Evolutionary conservation across 495 filamentous ascomycete species (phyloP), one percentile per base, ranked within the genome.

Genomic region (Penicillium bovifimosum): DNA sequence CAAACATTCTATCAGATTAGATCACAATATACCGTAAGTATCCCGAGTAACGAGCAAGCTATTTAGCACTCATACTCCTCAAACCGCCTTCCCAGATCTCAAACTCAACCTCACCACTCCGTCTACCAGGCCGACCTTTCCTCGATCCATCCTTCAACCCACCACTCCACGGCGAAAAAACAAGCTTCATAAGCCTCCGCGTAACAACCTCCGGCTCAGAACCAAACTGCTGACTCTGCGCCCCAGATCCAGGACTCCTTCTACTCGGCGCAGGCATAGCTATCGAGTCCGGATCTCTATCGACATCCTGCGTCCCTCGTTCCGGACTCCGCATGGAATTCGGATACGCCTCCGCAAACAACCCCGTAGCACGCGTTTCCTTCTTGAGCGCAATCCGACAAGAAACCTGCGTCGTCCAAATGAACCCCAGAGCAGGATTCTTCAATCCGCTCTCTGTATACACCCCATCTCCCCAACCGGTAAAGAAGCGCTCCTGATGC

Each of bases 401-500:
- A 2, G 86, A 80, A 36, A 97, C 82, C 70, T 93, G 87, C 50
- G 90, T 95, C 31, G 88, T 81, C 93, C 93, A 98, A 24, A 91
- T 82, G 10, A 96, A 76, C 0, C 93, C 93, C 47, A 97, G 71
- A 8, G 86, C 83, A 0, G 93, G 93, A 0, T 88, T 95, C 70
- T 97, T 98, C 11, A 83, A 29, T 4, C 57, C 52, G 6, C 43
- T 54, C 9, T 59, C 56, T 13, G 44, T 49, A 4, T 51, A 45
- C 0, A 31, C 27, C 5, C 43, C 72, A 63, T 91, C 86, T 18
- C 90, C 90, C 91, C 93, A 98, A 33, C 93, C 93, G 2, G 87
- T 92, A 67, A 96, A 96, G 79, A 88, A 98, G 7, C 85, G 81
- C 61, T 95, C 87, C 67, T 98, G 93, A 65, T 95, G 88, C 53